These are phyloP conservation scores for Vinca minor DNA, from an alignment of 257 asterid genomes.

Conservation along the genomic window DNA sequence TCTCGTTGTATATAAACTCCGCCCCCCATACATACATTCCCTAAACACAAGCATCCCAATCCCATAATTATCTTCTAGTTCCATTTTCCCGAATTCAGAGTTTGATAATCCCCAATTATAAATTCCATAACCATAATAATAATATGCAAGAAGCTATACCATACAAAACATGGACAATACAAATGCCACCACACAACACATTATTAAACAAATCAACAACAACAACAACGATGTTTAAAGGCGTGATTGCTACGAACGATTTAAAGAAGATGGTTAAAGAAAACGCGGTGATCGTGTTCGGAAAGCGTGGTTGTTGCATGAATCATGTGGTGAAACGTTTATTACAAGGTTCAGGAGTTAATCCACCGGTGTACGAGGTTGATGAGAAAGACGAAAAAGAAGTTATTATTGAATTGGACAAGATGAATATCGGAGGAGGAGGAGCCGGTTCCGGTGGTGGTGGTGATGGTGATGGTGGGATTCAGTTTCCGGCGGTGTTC, in stretches of 20 bases:
- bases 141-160: constrained; percentile 45
- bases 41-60: neutral
- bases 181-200: constrained; percentile 11
- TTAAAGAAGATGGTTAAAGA: constrained; percentile 21
- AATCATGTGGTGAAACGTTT: constrained; percentile 42
- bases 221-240: neutral
- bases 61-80: neutral
- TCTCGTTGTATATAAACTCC: constrained; percentile 5
- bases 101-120: too few relatives aligned
- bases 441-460: too few relatives aligned
- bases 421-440: constrained; percentile 4
- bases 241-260: neutral
- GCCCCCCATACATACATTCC: too few relatives aligned
- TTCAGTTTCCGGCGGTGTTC: constrained; percentile 46
- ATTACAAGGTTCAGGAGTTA: constrained; percentile 40
- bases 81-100: neutral
- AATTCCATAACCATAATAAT: too few relatives aligned
- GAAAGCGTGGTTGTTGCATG: constrained; percentile 37
- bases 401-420: constrained; percentile 21
- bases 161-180: constrained; percentile 29
- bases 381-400: constrained; percentile 32
- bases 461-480: too few relatives aligned
- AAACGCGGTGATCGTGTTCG: constrained; percentile 33
- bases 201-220: too few relatives aligned
- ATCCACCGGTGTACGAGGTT: constrained; percentile 44